phyloP scores from a whole-genome alignment of 805 yeast genomes.

The Nakazawaea holstii region DNA sequence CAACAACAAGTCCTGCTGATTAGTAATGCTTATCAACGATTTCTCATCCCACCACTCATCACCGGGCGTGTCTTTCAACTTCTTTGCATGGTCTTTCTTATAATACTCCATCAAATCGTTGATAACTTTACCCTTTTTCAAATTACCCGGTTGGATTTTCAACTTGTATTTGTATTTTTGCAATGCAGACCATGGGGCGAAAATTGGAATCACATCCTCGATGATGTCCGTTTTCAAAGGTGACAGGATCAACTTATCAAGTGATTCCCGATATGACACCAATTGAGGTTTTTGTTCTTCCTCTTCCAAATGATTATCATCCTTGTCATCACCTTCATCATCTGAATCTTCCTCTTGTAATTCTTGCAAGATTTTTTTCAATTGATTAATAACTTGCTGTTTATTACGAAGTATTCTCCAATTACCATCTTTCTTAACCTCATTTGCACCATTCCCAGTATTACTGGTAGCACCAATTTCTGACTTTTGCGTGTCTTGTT shows the following conservation, averaged over 20 bases:
- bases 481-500: conserved; percentile 18
- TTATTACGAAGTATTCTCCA: conserved; percentile 15
- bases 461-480: conserved; percentile 3
- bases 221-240: conserved; percentile 48
- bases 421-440: conserved; percentile 8
- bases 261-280: conserved; percentile 22
- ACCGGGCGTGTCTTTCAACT: conserved; percentile 9
- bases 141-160: conserved; percentile 72
- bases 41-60: conserved; percentile 69
- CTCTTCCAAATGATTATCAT: conserved; percentile 24
- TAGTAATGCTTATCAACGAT: conserved; percentile 47
- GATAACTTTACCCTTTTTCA: conserved; percentile 84
- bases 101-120: conserved; percentile 55
- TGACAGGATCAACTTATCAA: conserved; percentile 31
- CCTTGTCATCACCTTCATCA: conserved; percentile 13
- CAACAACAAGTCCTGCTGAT: conserved; percentile 62
- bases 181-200: conserved; percentile 89
- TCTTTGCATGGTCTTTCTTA: conserved; percentile 20
- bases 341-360: conserved; percentile 19
- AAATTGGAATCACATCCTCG: conserved; percentile 69
- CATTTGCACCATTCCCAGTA: neutral
- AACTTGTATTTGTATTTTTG: conserved; percentile 73
- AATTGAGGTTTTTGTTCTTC: conserved; percentile 24
- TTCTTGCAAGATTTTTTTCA: conserved; percentile 25
- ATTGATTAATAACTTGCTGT: conserved; percentile 24